Base-by-base conservation (phyloP, 2,329 filamentous ascomycete genomes). In the Monilinia vaccinii-corymbosi region DNA sequence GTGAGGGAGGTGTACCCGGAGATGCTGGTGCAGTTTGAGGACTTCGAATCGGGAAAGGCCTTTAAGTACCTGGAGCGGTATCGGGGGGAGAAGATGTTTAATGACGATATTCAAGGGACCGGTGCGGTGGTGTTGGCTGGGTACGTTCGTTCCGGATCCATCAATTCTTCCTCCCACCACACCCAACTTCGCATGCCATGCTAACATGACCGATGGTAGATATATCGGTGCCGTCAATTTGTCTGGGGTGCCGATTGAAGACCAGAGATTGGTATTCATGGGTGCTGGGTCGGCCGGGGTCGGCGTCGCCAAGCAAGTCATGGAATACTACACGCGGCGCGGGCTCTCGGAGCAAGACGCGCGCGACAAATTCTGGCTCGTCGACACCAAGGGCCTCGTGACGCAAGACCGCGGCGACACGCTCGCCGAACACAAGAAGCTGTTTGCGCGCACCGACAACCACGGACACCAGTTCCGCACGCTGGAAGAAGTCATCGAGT, bases 91-190 rank as follows among this genome's bases (percentile, higher is more conserved):
- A 92, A 89, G 75, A 95, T 90, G 81, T 99, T 99, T 84, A 97
- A 97, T 75, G 94, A 97, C 72, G 93, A 99, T 73, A 94, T 99
- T 72, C 93, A 97, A 79, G 93, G 93, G 66, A 97, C 94, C 68
- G 94, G 94, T 68, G 91, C 93, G 64, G 94, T 99, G 70, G 91
- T 97, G 63, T 82, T 97, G 59, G 93, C 83, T 65, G 93, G 93
- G 79, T 84, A 75, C 73, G 79, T 59, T 18, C 73, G 79, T 59
- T 18, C 25, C 14, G 36, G 23, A 42, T 6, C 25, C 25, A 28
- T 31, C 23, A 42, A 53, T 28, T 28, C 32, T 32, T 9, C 6
- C 10, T 32, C 25, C 11, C n/a, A 4, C 23, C 13, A 7, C n/a
- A n/a, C n/a, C n/a, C n/a, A n/a, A n/a, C 18, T 18, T 1, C 44